Conservation (phyloP, 495 filamentous ascomycete genomes). For the Lophiotrema nucula region DNA sequence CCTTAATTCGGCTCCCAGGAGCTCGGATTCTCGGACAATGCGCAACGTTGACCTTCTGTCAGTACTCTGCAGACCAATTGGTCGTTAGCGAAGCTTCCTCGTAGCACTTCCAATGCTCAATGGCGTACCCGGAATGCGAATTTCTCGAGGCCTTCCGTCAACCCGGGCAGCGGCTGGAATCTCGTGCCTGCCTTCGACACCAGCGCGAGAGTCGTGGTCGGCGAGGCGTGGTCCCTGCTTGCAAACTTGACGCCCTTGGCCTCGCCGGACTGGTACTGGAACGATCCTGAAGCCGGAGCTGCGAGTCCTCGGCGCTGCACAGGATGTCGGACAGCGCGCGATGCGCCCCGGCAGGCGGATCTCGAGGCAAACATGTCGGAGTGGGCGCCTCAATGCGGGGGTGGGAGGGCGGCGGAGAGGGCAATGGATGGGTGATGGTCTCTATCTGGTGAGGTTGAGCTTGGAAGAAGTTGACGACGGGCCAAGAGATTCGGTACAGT, state of each 20-base stretch:
- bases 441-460: conserved; percentile 4
- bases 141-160: conserved; percentile 83
- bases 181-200: conserved; percentile 90
- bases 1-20: conserved; percentile 82
- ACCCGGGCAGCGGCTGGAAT: conserved; percentile 84
- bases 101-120: conserved; percentile 3
- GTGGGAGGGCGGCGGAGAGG: conserved; percentile 19
- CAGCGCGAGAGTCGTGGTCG: conserved; percentile 83
- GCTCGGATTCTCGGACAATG: conserved; percentile 90
- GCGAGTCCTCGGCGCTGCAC: conserved; percentile 72
- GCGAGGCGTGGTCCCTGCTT: conserved; percentile 79
- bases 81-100: conserved; percentile 28
- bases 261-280: conserved; percentile 85
- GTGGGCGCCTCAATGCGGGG: conserved; percentile 41
- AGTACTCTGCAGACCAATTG: conserved; percentile 63
- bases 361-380: conserved; percentile 80
- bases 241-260: conserved; percentile 86
- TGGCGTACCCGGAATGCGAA: conserved; percentile 90
- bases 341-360: conserved; percentile 71
- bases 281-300: conserved; percentile 73
- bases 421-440: conserved; percentile 24
- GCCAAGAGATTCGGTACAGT: no score
- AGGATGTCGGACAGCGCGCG: conserved; percentile 62
- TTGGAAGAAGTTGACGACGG: no score
- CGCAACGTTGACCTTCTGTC: conserved; percentile 79